phyloP scores from a whole-genome alignment of 805 yeast species.

The Starmerella ratchasimensis region DNA sequence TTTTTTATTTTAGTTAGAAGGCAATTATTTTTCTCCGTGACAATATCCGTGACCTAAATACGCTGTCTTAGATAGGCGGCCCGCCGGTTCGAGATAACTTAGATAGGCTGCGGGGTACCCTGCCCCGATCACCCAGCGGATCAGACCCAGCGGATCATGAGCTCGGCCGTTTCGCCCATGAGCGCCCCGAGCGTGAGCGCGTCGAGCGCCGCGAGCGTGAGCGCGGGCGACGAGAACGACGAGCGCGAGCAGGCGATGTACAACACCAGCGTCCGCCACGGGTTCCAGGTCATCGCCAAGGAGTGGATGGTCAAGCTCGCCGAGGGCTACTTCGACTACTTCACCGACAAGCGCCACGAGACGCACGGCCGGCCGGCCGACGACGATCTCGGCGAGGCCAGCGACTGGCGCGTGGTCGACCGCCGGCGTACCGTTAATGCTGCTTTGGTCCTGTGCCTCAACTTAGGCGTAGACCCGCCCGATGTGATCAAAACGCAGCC shows the following conservation, averaged over 20 bases:
- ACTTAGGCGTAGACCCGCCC: constrained; percentile 94
- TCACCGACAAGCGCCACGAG: constrained; percentile 81
- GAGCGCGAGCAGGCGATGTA: constrained; percentile 8
- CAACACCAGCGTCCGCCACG: constrained; percentile 39
- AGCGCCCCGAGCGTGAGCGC: too few relatives aligned
- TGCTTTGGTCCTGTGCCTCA: constrained; percentile 78
- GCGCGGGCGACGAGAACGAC: too few relatives aligned
- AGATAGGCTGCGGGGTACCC: too few relatives aligned
- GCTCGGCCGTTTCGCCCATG: too few relatives aligned
- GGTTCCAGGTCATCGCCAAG: constrained; percentile 29
- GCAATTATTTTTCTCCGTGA: too few relatives aligned
- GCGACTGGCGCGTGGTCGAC: constrained; percentile 87
- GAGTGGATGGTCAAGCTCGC: constrained; percentile 21
- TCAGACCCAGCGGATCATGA: too few relatives aligned
- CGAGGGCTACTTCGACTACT: constrained; percentile 63
- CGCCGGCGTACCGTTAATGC: constrained; percentile 89
- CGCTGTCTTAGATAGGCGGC: too few relatives aligned
- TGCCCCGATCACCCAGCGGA: too few relatives aligned
- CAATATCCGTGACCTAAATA: too few relatives aligned
- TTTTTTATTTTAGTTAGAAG: too few relatives aligned
- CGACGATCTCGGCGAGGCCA: constrained; percentile 39
- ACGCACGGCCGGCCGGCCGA: constrained; percentile 69
- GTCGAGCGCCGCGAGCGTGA: too few relatives aligned
- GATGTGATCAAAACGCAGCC: constrained; percentile 88
- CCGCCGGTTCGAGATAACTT: too few relatives aligned